These are phyloP conservation scores for Aureobasidium sp. DNA, from an alignment of 2,329 filamentous ascomycete genomes.

Conservation along the genomic window DNA sequence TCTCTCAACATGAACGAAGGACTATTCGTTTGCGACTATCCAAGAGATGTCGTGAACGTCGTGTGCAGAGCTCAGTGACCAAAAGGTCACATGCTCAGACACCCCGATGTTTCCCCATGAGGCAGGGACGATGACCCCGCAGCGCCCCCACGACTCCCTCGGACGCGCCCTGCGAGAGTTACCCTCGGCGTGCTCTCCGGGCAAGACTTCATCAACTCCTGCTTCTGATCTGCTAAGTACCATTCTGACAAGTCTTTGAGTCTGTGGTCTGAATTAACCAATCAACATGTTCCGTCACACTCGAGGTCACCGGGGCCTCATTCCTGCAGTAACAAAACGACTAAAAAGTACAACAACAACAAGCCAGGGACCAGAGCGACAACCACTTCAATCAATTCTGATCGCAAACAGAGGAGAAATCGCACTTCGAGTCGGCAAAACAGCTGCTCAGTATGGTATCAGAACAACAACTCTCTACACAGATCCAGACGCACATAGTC, in stretches of 20 bases:
- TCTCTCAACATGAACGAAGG: not conserved
- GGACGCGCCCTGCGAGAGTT: constrained; percentile 1
- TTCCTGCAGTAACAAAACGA: constrained; percentile 8
- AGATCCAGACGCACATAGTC: constrained; percentile 76
- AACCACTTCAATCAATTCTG: constrained; percentile 58
- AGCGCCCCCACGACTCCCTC: not conserved
- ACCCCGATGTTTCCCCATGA: not conserved
- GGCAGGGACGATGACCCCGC: not conserved
- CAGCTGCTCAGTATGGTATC: constrained; percentile 81
- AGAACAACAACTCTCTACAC: constrained; percentile 93
- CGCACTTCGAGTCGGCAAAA: constrained; percentile 83
- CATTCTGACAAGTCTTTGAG: not conserved
- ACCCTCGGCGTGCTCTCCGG: constrained; percentile 3
- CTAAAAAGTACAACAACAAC: constrained; percentile 17
- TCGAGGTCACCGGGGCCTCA: constrained; percentile 17
- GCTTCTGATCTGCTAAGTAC: not conserved
- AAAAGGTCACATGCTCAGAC: not conserved
- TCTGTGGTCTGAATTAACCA: not conserved
- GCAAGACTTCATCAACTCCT: not conserved
- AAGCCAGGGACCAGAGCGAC: constrained; percentile 15
- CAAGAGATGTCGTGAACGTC: not conserved
- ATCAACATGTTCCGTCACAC: constrained; percentile 11
- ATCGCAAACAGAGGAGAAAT: constrained; percentile 98
- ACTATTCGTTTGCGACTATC: not conserved
- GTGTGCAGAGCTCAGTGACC: too few relatives aligned